Conservation (phyloP, 164 flowering plant species). For the Vitis amurensis region DNA sequence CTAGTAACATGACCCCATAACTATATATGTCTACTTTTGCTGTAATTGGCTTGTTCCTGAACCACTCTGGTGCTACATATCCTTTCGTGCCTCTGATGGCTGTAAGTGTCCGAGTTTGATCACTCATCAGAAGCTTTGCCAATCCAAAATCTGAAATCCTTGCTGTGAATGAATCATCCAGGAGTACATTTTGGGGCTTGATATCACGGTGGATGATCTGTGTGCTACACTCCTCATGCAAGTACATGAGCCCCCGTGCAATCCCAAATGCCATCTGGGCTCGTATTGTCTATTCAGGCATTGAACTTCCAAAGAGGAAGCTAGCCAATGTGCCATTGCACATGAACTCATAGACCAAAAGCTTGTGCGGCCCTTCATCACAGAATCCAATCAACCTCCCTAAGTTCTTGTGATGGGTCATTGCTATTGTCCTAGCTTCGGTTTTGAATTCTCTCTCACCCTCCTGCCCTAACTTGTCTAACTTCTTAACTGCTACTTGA, state of each 20-base stretch:
- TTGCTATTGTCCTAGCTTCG: conserved; percentile 17
- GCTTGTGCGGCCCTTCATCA: conserved; percentile 6
- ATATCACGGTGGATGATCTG: conserved; percentile 21
- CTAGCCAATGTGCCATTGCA: conserved; percentile 9
- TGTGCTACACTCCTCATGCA: conserved; percentile 20
- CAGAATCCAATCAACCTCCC: conserved; percentile 16
- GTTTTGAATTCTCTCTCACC: conserved; percentile 21
- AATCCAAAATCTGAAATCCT: conserved; percentile 20
- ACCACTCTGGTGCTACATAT: too few species aligned
- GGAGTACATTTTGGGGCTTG: conserved; percentile 6
- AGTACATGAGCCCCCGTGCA: conserved; percentile 17
- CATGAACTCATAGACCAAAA: conserved; percentile 22
- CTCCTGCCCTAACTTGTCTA: conserved; percentile 4
- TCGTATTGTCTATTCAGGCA: conserved; percentile 11
- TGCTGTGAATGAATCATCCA: conserved; percentile 12
- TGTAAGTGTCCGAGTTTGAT: too few species aligned
- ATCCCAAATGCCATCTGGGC: conserved; percentile 2
- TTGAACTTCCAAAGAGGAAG: conserved; percentile 10
- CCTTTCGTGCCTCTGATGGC: too few species aligned
- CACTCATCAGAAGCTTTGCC: conserved; percentile 1
- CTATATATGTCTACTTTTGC: too few species aligned
- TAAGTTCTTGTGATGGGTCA: conserved; percentile 23
- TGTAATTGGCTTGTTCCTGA: too few species aligned
- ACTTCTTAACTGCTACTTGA: conserved; percentile 22
- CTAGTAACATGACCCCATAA: too few species aligned